These are phyloP conservation scores for Aspergillus terreus DNA, from an alignment of 2,329 filamentous ascomycete genomes.

Conservation along the genomic window DNA sequence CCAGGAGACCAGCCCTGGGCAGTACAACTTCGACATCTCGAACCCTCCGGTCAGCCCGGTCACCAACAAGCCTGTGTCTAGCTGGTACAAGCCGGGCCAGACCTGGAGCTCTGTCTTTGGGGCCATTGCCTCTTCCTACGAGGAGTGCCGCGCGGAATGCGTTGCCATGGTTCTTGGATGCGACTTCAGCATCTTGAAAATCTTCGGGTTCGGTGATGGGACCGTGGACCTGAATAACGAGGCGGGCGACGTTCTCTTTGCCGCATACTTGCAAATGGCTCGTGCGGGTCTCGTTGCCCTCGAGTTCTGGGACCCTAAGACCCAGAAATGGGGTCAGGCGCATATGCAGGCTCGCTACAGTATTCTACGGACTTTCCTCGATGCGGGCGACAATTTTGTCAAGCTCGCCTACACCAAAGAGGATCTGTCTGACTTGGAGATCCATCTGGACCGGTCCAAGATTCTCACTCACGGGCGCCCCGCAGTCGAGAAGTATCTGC, in stretches of 20 bases:
- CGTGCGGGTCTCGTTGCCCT: conserved; percentile 83
- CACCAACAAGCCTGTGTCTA: conserved; percentile 70
- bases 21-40: conserved; percentile 81
- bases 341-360: conserved; percentile 90
- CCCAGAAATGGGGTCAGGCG: conserved; percentile 85
- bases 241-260: conserved; percentile 83
- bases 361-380: conserved; percentile 72
- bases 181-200: conserved; percentile 81
- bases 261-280: conserved; percentile 89
- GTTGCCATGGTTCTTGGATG: conserved; percentile 89
- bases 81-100: conserved; percentile 92
- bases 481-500: conserved; percentile 80
- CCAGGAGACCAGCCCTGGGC: conserved; percentile 77
- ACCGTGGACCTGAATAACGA: conserved; percentile 66
- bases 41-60: conserved; percentile 80
- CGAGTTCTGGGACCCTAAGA: conserved; percentile 93
- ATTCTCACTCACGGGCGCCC: conserved; percentile 79
- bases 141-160: conserved; percentile 91
- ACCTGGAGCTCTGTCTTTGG: conserved; percentile 95
- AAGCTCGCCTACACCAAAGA: conserved; percentile 71
- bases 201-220: conserved; percentile 88
- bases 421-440: conserved; percentile 75
- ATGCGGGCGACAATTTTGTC: conserved; percentile 83
- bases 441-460: conserved; percentile 79
- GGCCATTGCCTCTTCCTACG: conserved; percentile 79